phyloP scores from a whole-genome alignment of 1,284 basidiomycete species.

The Irpex sp. region DNA sequence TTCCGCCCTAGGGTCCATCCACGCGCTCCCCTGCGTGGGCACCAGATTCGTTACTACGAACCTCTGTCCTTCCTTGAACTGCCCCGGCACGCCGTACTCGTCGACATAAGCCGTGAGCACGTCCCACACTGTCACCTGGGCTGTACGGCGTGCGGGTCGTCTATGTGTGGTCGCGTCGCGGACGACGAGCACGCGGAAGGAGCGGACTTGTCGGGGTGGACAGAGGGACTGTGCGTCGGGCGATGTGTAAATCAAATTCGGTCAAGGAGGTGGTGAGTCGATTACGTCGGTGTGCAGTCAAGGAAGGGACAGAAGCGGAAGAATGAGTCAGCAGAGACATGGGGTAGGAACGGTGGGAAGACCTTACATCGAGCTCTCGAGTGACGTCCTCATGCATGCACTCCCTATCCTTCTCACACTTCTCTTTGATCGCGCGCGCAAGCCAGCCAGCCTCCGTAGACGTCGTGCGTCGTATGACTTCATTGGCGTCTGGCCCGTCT shows the following conservation, averaged over 20 bases:
- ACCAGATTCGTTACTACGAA: constrained; percentile 50
- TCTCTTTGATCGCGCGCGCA: constrained; percentile 48
- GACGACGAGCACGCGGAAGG: constrained; percentile 75
- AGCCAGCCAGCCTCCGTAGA: constrained; percentile 57
- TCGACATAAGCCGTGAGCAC: constrained; percentile 46
- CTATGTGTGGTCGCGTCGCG: constrained; percentile 59
- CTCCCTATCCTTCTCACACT: constrained; percentile 46
- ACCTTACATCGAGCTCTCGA: constrained; percentile 58
- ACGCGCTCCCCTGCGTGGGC: constrained; percentile 21
- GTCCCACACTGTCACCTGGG: constrained; percentile 84
- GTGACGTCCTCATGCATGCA: constrained; percentile 56
- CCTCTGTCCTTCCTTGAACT: constrained; percentile 60
- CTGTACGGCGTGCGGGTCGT: constrained; percentile 50
- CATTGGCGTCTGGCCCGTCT: constrained; percentile 34
- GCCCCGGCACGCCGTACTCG: constrained; percentile 47
- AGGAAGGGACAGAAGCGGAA: not conserved
- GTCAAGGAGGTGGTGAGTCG: too few relatives aligned
- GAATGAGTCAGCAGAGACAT: not conserved
- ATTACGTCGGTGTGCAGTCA: too few relatives aligned
- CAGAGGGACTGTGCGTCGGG: too few relatives aligned
- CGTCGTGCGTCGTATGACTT: constrained; percentile 36
- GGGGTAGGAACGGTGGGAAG: not conserved
- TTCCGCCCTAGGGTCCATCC: constrained; percentile 20
- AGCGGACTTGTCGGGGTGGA: constrained; percentile 74
- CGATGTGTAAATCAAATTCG: too few relatives aligned